phyloP scores from a whole-genome alignment of 176 grass and related monocot genomes.

The Elaeis guineensis region DNA sequence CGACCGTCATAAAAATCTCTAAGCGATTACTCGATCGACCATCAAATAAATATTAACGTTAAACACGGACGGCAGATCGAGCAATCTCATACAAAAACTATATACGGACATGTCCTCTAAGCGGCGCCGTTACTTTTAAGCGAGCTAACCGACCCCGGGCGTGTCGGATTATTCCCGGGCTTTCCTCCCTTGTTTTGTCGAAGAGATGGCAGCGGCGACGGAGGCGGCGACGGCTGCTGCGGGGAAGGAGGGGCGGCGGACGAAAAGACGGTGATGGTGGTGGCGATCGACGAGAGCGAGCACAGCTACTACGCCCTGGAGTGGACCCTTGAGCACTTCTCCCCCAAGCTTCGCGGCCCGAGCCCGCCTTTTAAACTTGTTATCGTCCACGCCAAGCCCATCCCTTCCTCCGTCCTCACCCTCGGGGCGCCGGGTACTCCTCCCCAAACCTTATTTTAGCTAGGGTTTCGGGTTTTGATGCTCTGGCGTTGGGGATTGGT shows the following conservation, averaged over 20 bases:
- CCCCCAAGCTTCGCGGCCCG: not conserved
- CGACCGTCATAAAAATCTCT: no score
- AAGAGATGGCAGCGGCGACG: not conserved
- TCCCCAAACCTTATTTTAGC: not conserved
- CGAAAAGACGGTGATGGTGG: slow-evolving; percentile 39
- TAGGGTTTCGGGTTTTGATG: no score
- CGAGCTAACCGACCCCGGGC: no score
- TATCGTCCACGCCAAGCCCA: slow-evolving; percentile 56
- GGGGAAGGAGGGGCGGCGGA: not conserved
- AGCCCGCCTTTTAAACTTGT: slow-evolving; percentile 32
- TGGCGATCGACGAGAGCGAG: slow-evolving; percentile 60
- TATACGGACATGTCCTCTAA: no score
- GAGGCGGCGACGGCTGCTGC: not conserved
- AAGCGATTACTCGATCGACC: no score
- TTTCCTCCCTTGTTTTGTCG: no score
- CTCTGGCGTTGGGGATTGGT: not conserved
- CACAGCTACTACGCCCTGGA: slow-evolving; percentile 56
- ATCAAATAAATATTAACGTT: no score
- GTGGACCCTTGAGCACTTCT: slow-evolving; percentile 35
- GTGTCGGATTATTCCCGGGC: no score
- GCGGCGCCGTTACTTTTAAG: no score
- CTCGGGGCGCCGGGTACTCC: slow-evolving; percentile 27
- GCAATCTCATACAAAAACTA: no score
- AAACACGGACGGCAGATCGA: no score
- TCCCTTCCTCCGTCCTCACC: slow-evolving; percentile 32